These are phyloP conservation scores for Penicillium psychrofluorescens DNA, from an alignment of 495 filamentous ascomycete species.

Conservation along the genomic window DNA sequence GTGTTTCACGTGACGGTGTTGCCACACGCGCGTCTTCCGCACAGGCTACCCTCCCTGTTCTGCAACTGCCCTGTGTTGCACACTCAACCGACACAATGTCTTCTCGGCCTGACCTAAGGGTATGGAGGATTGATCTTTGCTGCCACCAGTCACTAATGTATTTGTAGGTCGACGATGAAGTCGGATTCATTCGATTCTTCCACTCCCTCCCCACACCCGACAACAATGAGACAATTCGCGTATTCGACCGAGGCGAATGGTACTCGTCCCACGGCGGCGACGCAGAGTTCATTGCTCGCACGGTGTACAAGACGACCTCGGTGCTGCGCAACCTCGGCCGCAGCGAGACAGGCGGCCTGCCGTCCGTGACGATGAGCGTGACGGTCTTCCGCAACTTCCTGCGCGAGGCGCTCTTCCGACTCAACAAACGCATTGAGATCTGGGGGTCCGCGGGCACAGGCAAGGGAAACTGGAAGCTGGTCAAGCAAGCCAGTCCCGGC, in stretches of 20 bases:
- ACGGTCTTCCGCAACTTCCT: slow-evolving; percentile 96
- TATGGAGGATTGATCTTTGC: slow-evolving; percentile 16
- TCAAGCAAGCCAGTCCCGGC: slow-evolving; percentile 87
- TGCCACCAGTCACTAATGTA: neutral
- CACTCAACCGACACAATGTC: slow-evolving; percentile 54
- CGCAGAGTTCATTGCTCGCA: slow-evolving; percentile 88
- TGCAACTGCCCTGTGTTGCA: slow-evolving; percentile 6
- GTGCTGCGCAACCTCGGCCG: slow-evolving; percentile 84
- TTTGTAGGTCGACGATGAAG: slow-evolving; percentile 83
- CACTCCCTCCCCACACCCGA: slow-evolving; percentile 63
- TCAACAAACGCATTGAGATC: slow-evolving; percentile 87
- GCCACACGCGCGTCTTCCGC: slow-evolving; percentile 9
- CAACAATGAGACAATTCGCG: slow-evolving; percentile 60
- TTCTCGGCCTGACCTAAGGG: slow-evolving; percentile 87
- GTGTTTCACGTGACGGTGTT: slow-evolving; percentile 35
- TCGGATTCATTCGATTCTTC: slow-evolving; percentile 92
- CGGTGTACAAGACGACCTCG: slow-evolving; percentile 95
- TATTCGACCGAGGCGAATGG: slow-evolving; percentile 93
- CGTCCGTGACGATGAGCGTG: slow-evolving; percentile 87
- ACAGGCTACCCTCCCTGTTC: too few species aligned
- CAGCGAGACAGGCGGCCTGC: slow-evolving; percentile 70
- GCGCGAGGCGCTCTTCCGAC: slow-evolving; percentile 82
- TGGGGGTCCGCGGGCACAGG: slow-evolving; percentile 59
- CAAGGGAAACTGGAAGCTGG: slow-evolving; percentile 83
- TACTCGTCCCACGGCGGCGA: slow-evolving; percentile 90